Evolutionary conservation across 2,329 filamentous ascomycete species (phyloP), one percentile per base, ranked within the genome.

Genomic region (Coniella vitis): DNA sequence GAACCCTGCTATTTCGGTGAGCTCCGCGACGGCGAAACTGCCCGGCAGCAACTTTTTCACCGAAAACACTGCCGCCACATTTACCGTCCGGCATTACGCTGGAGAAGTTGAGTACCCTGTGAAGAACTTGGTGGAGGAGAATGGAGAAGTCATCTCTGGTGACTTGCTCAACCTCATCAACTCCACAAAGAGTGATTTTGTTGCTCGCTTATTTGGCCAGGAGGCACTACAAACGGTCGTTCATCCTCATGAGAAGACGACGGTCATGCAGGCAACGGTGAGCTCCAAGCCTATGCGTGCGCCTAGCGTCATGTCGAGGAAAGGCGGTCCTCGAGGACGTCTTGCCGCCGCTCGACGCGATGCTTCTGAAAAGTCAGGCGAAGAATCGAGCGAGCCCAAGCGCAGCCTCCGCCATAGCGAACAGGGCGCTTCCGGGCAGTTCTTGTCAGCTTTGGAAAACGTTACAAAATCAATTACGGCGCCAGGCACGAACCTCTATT

Each of bases 101-200:
- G 93, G 93, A 44, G 93, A 97, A 63, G 88, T 98, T 4, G 93
- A 98, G 53, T 98, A 98, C 62, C 84, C 88, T 2, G 79, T 94
- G 53, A 84, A 85, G 58, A 88, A 88, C 4, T 72, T 98, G 19
- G 78, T 97, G 3, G 93, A 98, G 65, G 90, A 95, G 68, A 98
- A 98, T 57, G 89, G 90, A 46, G 93, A 98, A 64, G 82, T 95
- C 54, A 93, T 98, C 55, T 95, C 90, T 4, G 91, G 90, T 21
- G 93, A 98, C 65, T 72, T 98, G 58, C 89, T 98, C 76, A 96
- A 95, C 67, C 77, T 98, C 59, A 86, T 98, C 68, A 87, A 86
- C 60, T 83, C 83, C 4, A 91, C 89, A 51, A 90, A 87, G 68
- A 95, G 87, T 63, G 80, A 87, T 36, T 98, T 98, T 58, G 83